Evolutionary conservation across 2,329 filamentous ascomycete species (phyloP), one percentile per base, ranked within the genome.

Genomic region (Xylariaceae sp.): DNA sequence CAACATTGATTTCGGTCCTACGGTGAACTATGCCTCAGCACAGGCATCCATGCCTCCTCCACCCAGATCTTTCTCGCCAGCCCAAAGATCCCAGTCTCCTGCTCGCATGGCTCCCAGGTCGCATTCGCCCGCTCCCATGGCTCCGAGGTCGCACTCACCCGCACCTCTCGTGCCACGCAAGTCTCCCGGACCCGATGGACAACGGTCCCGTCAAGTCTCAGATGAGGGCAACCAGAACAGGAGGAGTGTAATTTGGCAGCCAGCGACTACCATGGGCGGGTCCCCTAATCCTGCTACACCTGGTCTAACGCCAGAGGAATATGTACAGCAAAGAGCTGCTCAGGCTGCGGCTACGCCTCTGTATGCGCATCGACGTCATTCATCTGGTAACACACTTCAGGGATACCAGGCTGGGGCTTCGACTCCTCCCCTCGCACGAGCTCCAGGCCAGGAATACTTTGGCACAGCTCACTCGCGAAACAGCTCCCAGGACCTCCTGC

Each of bases 1-100:
- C 1, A 67, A 75, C 4, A 78, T 95, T 48, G 83, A 96, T 61
- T 96, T 96, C 64, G 91, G 91, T 0, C 88, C 84, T 4, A 95
- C 90, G 0, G 68, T 87, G 53, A 83, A 85, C 45, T 84, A 89
- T 26, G 49, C 55, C 4, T 43, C 41, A 9, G 48, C 51, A 12
- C 43, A 47, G 2, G 37, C 41, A n/a, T 42, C 29, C 13, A 45
- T 50, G 38, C 42, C 39, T 18, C 19, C 42, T 16, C 41, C 47
- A 9, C 57, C 56, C 4, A 56, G 58, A 18, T 56, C 63, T 0
- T 64, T 60, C 36, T 63, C 66, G 2, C 62, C 65, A 3, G 56
- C 47, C 4, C 55, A 57, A 15, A 48, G 47, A 13, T 43, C 54
- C 9, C 50, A 55, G 18, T 60, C 57, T 18, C 58, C 53, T 12